Evolutionary conservation across 129 eudicot genomes (phyloP).

Genomic region (Artemisia tridentata): DNA sequence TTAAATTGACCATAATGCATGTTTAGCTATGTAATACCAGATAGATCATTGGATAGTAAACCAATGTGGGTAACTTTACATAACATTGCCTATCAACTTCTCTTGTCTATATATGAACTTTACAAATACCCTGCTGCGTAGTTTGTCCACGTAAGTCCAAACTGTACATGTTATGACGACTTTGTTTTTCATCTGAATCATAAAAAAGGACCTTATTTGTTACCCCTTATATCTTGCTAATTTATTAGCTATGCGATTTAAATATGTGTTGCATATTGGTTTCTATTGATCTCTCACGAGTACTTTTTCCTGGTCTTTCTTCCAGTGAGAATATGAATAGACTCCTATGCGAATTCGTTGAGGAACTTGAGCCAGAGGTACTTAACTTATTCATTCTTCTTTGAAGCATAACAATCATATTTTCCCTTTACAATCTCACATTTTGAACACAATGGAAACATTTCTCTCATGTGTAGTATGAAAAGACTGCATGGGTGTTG

Average conservation of each 20-base stretch:
- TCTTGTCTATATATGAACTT: no score
- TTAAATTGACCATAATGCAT: not conserved
- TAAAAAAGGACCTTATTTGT: no score
- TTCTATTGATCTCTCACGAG: not conserved
- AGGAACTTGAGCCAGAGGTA: constrained; percentile 75
- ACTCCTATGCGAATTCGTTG: constrained; percentile 18
- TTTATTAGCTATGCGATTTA: not conserved
- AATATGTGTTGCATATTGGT: not conserved
- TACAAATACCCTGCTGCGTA: no score
- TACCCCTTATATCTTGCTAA: not conserved
- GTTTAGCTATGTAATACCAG: no score
- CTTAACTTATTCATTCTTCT: not conserved
- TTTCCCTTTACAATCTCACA: not conserved
- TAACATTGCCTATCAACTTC: no score
- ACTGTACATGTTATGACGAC: no score
- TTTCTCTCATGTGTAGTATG: constrained; percentile 36
- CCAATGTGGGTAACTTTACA: no score
- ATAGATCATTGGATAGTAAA: no score
- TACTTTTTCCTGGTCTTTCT: not conserved
- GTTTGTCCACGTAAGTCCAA: no score
- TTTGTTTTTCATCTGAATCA: no score
- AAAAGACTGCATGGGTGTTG: constrained; percentile 59
- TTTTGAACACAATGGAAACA: not conserved
- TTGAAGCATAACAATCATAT: not conserved
- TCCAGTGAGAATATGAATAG: not conserved